A percentile compares a stretch with the other conserved stretches of the same genome.
These are phyloP conservation scores for Cladobotryum mycophilum DNA, from an alignment of 2,329 filamentous ascomycete species.

Conservation along the genomic window DNA sequence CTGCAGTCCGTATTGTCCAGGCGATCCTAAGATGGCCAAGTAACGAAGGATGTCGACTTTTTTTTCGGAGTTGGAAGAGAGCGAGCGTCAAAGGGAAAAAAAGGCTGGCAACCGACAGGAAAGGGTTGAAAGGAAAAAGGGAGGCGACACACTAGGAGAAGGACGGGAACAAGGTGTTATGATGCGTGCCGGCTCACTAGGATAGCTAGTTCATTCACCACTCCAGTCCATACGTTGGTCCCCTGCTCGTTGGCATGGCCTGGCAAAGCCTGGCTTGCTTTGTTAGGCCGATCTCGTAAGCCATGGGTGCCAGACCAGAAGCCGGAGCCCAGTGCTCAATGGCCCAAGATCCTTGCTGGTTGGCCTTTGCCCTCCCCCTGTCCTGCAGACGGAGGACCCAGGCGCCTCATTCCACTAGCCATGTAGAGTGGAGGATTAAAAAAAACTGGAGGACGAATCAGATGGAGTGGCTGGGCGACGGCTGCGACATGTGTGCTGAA, in stretches of 20 bases:
- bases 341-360: constrained; percentile 9
- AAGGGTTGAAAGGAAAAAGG: constrained; percentile 11
- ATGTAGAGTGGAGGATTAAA: constrained; percentile 10
- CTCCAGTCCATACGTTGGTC: constrained; percentile 7
- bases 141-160: constrained; percentile 11
- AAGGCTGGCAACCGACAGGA: constrained; percentile 9
- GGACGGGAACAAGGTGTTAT: constrained; percentile 10
- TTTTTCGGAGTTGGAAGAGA: constrained; percentile 3
- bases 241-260: constrained; percentile 6
- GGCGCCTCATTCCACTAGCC: constrained; percentile 12
- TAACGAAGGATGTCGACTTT: constrained; percentile 1
- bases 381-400: constrained; percentile 11
- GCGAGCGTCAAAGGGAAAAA: constrained; percentile 9
- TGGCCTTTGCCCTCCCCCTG: constrained; percentile 8
- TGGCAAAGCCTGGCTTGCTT: constrained; percentile 4
- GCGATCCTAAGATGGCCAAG: not conserved
- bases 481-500: constrained; percentile 5
- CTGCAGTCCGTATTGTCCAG: constrained; percentile 5
- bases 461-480: constrained; percentile 10
- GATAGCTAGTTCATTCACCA: constrained; percentile 10
- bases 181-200: constrained; percentile 10
- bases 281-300: constrained; percentile 14
- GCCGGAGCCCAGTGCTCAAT: constrained; percentile 11
- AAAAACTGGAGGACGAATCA: constrained; percentile 11
- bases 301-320: constrained; percentile 11